Percentiles rank a stretch among this genome's conserved stretches.
Evolutionary conservation across 2,329 filamentous ascomycete species (phyloP).

Genomic region (Neonectria magnoliae): DNA sequence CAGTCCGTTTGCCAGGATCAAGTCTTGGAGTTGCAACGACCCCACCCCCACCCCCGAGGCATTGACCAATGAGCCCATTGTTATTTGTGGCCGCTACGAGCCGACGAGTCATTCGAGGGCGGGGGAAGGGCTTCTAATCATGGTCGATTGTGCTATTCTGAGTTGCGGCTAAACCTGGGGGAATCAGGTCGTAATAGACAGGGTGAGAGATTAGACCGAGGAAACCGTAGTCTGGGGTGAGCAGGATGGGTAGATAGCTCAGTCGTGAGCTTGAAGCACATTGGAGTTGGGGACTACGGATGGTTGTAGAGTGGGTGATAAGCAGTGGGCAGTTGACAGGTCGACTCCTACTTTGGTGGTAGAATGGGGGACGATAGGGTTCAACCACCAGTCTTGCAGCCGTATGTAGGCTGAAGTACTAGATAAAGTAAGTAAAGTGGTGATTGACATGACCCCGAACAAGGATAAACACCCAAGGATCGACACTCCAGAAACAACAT

Average conservation of each 20-base stretch:
- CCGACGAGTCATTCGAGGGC: slow-evolving; percentile 17
- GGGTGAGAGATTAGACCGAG: not conserved
- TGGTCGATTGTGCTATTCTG: not conserved
- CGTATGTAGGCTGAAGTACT: too few relatives aligned
- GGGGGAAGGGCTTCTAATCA: not conserved
- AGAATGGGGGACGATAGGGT: not conserved
- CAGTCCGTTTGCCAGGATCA: slow-evolving; percentile 9
- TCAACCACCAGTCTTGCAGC: not conserved
- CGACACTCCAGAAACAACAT: too few relatives aligned
- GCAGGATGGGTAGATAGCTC: not conserved
- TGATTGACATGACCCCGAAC: too few relatives aligned
- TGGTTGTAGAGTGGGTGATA: not conserved
- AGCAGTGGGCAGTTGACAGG: not conserved
- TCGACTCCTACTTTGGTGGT: not conserved
- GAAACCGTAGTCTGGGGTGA: slow-evolving; percentile 3
- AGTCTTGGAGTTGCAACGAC: not conserved
- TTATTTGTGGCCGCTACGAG: slow-evolving; percentile 3
- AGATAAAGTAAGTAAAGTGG: too few relatives aligned
- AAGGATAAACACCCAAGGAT: too few relatives aligned
- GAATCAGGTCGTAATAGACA: not conserved
- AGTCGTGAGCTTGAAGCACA: not conserved
- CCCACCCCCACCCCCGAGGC: slow-evolving; percentile 23
- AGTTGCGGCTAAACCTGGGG: slow-evolving; percentile 3
- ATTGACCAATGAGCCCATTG: slow-evolving; percentile 14
- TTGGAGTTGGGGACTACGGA: not conserved